Conservation (phyloP, 2,329 filamentous ascomycete species). For the Graphilbum fragrans region DNA sequence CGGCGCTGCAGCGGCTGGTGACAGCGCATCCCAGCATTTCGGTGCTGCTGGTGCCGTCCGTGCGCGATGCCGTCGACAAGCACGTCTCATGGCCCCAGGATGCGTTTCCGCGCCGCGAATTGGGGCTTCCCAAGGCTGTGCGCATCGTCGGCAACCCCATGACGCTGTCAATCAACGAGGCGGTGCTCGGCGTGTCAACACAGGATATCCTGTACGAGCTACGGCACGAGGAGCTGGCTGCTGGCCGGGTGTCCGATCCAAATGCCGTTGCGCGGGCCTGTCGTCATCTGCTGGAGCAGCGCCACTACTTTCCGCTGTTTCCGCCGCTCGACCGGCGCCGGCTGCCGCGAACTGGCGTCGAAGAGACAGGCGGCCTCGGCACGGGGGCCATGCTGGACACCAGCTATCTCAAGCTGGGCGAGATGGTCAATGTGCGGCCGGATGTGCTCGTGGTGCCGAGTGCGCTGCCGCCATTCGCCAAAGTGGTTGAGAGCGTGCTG, state of each 20-base stretch:
- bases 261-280: constrained; percentile 61
- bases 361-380: constrained; percentile 43
- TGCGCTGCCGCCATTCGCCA: constrained; percentile 73
- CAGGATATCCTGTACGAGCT: constrained; percentile 80
- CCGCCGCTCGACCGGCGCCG: constrained; percentile 61
- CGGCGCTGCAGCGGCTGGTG: constrained; percentile 58
- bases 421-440: constrained; percentile 77
- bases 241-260: constrained; percentile 32
- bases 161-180: constrained; percentile 79
- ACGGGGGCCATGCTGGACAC: constrained; percentile 73
- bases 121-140: constrained; percentile 66
- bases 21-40: constrained; percentile 62
- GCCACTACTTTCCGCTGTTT: constrained; percentile 83
- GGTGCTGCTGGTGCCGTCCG: constrained; percentile 72
- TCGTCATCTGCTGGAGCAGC: constrained; percentile 72
- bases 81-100: constrained; percentile 76
- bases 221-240: constrained; percentile 58
- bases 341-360: constrained; percentile 52
- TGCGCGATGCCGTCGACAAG: constrained; percentile 69
- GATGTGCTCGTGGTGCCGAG: constrained; percentile 80
- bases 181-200: constrained; percentile 66
- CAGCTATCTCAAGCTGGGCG: constrained; percentile 75
- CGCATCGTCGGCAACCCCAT: constrained; percentile 83
- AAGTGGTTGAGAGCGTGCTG: constrained; percentile 81
- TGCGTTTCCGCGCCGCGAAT: constrained; percentile 52